Conservation (phyloP, 371 early-diverging fungal genomes). For the Actinomucor elegans region DNA sequence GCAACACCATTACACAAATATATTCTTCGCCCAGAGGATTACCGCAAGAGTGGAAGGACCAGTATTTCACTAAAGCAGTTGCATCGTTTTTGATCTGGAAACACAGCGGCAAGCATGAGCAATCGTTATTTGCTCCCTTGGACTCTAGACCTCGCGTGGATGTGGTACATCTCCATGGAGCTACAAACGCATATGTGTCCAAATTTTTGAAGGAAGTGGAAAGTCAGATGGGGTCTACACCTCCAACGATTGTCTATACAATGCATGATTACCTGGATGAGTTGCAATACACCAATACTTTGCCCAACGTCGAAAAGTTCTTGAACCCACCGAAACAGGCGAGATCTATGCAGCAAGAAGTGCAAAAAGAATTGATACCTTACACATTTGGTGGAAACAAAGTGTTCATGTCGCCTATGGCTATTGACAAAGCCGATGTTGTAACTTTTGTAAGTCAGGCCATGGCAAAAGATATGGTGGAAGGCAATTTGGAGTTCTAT, state of each 20-base stretch:
- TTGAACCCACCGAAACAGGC: conserved; percentile 17
- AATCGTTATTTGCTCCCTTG: conserved; percentile 54
- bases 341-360: conserved; percentile 1
- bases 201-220: conserved; percentile 33
- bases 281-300: conserved; percentile 54
- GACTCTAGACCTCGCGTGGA: conserved; percentile 39
- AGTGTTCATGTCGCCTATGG: conserved; percentile 58
- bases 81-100: conserved; percentile 54
- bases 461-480: conserved; percentile 62
- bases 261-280: conserved; percentile 68
- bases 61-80: conserved; percentile 62
- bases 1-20: conserved; percentile 42
- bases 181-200: conserved; percentile 60
- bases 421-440: conserved; percentile 56
- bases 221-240: conserved; percentile 33
- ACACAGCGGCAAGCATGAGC: conserved; percentile 49
- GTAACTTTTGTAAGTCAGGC: conserved; percentile 62
- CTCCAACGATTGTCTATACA: conserved; percentile 64
- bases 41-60: conserved; percentile 65
- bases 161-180: conserved; percentile 66
- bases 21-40: conserved; percentile 53
- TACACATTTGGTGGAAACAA: conserved; percentile 50
- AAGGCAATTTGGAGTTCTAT: conserved; percentile 58
- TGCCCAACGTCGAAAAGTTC: conserved; percentile 55
- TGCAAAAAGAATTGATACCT: conserved; percentile 13